A percentile compares a stretch with the other conserved stretches of the same genome.
phyloP scores from a whole-genome alignment of 2,329 filamentous ascomycete genomes.

The Trichoderma pleuroti region DNA sequence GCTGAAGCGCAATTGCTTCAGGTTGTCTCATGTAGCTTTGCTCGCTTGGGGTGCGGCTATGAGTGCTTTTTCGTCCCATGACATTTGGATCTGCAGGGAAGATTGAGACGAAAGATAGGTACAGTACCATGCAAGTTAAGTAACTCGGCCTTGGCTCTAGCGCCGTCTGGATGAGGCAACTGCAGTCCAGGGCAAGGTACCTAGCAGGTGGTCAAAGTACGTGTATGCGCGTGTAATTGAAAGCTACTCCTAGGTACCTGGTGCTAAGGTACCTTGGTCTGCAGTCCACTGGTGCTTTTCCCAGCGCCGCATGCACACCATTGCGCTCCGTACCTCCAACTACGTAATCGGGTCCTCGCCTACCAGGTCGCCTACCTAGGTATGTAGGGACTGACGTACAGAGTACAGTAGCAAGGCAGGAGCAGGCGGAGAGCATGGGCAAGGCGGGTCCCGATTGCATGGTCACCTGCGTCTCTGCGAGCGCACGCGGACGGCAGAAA shows the following conservation, averaged over 20 bases:
- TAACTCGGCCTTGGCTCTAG: neutral
- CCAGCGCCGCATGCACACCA: neutral
- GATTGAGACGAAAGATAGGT: neutral
- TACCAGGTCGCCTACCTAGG: neutral
- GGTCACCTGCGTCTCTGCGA: slow-evolving; percentile 11
- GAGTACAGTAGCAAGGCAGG: neutral
- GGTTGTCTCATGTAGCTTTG: neutral
- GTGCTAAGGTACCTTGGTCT: neutral
- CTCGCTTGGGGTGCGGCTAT: neutral
- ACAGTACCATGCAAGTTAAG: neutral
- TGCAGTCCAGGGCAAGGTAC: neutral
- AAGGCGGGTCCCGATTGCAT: slow-evolving; percentile 1
- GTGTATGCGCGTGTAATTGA: neutral
- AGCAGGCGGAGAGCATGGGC: neutral
- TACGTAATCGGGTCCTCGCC: neutral
- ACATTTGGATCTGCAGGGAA: neutral
- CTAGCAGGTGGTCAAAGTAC: neutral
- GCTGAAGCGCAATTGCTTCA: neutral
- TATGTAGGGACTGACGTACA: neutral
- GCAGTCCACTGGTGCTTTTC: neutral
- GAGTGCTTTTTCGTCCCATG: neutral
- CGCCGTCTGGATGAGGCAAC: neutral
- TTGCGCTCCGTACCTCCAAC: neutral
- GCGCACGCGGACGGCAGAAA: slow-evolving; percentile 3
- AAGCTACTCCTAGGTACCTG: neutral